Conservation (phyloP, 176 grass and related monocot species). For the Stipa capillata region DNA sequence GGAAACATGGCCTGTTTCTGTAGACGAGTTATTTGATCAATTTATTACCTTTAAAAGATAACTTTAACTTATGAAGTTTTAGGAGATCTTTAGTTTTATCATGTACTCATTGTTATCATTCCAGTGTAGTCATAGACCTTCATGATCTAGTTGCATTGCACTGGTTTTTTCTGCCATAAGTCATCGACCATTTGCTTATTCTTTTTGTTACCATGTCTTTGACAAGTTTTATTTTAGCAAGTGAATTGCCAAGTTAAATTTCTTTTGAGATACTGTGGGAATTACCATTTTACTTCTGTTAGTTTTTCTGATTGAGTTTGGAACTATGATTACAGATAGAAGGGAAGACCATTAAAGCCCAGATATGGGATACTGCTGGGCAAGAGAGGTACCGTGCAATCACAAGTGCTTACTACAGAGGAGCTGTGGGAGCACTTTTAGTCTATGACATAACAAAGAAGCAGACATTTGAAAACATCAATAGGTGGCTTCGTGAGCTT, state of each 20-base stretch:
- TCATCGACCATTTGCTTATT: not conserved
- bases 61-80: not conserved
- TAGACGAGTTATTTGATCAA: not conserved
- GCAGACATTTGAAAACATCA: conserved; percentile 64
- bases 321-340: conserved; percentile 33
- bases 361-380: conserved; percentile 73
- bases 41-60: not conserved
- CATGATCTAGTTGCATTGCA: not conserved
- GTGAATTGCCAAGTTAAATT: not conserved
- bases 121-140: not conserved
- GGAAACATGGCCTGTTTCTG: not conserved
- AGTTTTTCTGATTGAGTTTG: conserved; percentile 12
- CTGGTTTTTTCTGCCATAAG: not conserved
- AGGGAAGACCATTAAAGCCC: conserved; percentile 61
- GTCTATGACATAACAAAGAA: conserved; percentile 73
- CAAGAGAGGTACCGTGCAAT: conserved; percentile 71
- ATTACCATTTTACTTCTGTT: not conserved
- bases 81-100: not conserved
- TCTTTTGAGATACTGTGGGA: not conserved
- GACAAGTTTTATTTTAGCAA: not conserved
- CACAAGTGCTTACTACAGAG: conserved; percentile 74
- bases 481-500: conserved; percentile 63
- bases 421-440: conserved; percentile 67
- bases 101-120: not conserved
- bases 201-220: not conserved